Base-by-base conservation (phyloP, 2,329 filamentous ascomycete species). In the Arthrobotrys megalospora region DNA sequence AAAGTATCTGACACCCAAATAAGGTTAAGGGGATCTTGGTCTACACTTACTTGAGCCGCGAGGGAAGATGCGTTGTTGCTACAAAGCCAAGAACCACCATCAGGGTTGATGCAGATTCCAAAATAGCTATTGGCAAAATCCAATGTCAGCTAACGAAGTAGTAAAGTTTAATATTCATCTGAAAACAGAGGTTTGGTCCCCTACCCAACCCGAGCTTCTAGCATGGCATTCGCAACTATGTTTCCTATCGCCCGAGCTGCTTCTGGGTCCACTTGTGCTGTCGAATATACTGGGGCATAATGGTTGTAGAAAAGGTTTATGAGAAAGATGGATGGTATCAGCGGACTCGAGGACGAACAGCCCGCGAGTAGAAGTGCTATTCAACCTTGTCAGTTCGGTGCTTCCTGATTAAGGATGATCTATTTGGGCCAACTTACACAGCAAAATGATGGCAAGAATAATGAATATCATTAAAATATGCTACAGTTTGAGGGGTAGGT, bases 391-490 rank as follows among this genome's bases (percentile, higher is more conserved):
- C 66, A 47, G 80, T 80, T 68, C 65, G 19, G 4, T 52, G 11
- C 41, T 45, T 36, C 68, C 65, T 12, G 78, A 55, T 14, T 24
- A 16, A 55, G 67, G 19, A 10, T 34, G 11, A 34, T 21, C 4
- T 6, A 47, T 60, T 71, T 36, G 65, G 32, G 32, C 52, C n/a
- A 36, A 88, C 93, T 86, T 87, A 97, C 94, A 98, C 81, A 99
- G 88, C 84, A 99, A 87, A 85, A 99, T 97, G 83, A 99, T 97
- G 53, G 94, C 90, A 76, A 97, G 87, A 70, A 93, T 94, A 83
- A 99, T 97, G 81, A 99, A 87, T 82, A 99, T 93, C 96, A 99
- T 99, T 85, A 99, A 89, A 81, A 98, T 92, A 90, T 99, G 90
- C 75, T 78, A 12, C 7, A 28, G 24, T 14, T 21, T 4, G 16